These are phyloP conservation scores for Pholiota microspora DNA, from an alignment of 768 basidiomycete genomes.

Conservation along the genomic window DNA sequence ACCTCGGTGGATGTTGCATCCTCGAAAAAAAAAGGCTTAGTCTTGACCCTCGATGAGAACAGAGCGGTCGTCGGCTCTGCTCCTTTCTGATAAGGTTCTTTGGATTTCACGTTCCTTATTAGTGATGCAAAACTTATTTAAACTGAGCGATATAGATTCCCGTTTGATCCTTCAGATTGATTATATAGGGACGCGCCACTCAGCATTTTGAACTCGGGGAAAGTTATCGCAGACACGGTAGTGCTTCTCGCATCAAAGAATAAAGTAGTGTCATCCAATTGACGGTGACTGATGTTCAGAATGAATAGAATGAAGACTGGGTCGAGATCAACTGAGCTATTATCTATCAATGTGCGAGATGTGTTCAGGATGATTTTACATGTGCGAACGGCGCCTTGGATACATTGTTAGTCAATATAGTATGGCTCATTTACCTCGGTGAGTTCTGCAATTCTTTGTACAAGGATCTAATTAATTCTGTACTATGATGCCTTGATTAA, in stretches of 20 bases:
- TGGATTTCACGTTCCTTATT: too few relatives aligned
- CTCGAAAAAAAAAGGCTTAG: constrained; percentile 46
- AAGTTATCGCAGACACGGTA: background rate
- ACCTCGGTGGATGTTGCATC: constrained; percentile 13
- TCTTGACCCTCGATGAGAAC: constrained; percentile 51
- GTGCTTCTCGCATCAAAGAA: background rate
- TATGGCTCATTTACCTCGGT: too few relatives aligned
- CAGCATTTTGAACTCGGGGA: background rate
- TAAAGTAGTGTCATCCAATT: background rate
- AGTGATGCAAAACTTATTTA: too few relatives aligned
- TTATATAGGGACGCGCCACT: background rate
- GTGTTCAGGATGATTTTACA: too few relatives aligned
- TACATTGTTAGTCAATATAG: too few relatives aligned
- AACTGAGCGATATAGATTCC: too few relatives aligned
- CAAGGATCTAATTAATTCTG: too few relatives aligned
- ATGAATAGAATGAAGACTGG: background rate
- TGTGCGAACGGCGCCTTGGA: too few relatives aligned
- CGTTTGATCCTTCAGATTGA: background rate
- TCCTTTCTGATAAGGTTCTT: constrained; percentile 33
- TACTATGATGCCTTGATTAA: too few relatives aligned
- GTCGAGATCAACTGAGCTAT: background rate
- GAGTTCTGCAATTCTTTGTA: too few relatives aligned
- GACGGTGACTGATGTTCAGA: background rate
- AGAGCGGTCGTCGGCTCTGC: constrained; percentile 44
- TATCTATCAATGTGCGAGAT: background rate